Conservation (phyloP, 2,329 filamentous ascomycete genomes). For the Fusarium succisae region DNA sequence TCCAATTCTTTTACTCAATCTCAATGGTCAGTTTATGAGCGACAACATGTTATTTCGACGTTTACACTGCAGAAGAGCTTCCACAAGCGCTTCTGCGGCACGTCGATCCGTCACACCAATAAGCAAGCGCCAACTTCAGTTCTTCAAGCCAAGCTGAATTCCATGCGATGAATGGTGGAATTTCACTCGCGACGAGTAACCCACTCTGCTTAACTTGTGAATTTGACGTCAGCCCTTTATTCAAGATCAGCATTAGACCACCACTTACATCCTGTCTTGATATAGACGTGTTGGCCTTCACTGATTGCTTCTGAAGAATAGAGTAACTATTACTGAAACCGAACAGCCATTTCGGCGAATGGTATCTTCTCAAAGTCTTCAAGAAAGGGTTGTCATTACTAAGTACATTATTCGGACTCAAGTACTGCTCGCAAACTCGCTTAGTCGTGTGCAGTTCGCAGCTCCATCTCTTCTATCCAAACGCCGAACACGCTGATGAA, state of each 20-base stretch:
- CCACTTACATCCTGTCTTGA: not conserved
- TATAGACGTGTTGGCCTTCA: not conserved
- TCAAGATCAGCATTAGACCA: not conserved
- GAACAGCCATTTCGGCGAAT: not conserved
- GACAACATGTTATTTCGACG: not conserved
- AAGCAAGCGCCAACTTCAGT: not conserved
- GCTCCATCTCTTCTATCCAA: conserved; percentile 35
- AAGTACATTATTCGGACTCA: conserved; percentile 8
- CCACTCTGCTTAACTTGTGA: not conserved
- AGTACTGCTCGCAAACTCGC: not conserved
- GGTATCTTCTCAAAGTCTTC: not conserved
- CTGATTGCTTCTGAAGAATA: not conserved
- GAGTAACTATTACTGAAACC: not conserved
- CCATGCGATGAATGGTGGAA: not conserved
- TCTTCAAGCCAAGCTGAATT: not conserved
- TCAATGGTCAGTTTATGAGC: conserved; percentile 7
- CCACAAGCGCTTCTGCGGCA: conserved; percentile 31
- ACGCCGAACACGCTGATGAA: conserved; percentile 40
- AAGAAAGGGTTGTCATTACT: conserved; percentile 12
- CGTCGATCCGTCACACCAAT: conserved; percentile 30
- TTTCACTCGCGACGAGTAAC: not conserved
- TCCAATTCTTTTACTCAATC: not conserved
- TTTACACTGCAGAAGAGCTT: not conserved
- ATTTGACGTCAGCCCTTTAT: not conserved
- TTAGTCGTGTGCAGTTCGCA: not conserved